Conservation (phyloP, 306 rosid genomes). For the Rubus idaeus region DNA sequence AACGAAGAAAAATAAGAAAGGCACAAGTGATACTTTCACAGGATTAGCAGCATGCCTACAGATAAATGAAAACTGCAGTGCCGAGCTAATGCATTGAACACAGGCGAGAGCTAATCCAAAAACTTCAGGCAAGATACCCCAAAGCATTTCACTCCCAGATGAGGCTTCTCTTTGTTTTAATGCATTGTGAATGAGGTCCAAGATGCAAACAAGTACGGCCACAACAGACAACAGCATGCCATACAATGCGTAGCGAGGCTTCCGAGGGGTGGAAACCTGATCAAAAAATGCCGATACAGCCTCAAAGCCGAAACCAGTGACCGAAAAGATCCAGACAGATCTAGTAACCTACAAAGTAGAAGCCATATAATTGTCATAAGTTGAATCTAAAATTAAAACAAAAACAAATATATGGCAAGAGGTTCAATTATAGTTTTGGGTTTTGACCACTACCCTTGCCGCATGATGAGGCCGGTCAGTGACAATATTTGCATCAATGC, state of each 20-base stretch:
- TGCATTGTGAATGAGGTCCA: not conserved
- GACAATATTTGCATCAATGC: too few relatives aligned
- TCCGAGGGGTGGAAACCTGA: conserved; percentile 2
- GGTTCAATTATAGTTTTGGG: not conserved
- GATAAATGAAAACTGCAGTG: conserved; percentile 5
- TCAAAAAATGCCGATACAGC: not conserved
- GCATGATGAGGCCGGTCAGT: not conserved
- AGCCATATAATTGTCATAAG: not conserved
- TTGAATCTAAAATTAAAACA: not conserved
- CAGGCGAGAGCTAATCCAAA: not conserved
- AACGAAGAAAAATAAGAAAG: not conserved
- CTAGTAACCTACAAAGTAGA: not conserved
- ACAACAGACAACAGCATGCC: not conserved
- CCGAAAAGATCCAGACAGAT: not conserved
- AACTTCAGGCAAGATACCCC: not conserved
- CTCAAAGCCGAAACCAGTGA: not conserved
- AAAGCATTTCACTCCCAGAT: not conserved
- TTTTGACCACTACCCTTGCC: not conserved
- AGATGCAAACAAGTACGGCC: not conserved
- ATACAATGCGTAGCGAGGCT: not conserved
- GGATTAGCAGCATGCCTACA: not conserved
- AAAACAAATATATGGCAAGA: not conserved
- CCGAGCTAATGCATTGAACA: not conserved
- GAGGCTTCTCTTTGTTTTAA: not conserved
- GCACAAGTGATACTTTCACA: not conserved